phyloP scores from a whole-genome alignment of 306 rosid species.

The Citrullus amarus region DNA sequence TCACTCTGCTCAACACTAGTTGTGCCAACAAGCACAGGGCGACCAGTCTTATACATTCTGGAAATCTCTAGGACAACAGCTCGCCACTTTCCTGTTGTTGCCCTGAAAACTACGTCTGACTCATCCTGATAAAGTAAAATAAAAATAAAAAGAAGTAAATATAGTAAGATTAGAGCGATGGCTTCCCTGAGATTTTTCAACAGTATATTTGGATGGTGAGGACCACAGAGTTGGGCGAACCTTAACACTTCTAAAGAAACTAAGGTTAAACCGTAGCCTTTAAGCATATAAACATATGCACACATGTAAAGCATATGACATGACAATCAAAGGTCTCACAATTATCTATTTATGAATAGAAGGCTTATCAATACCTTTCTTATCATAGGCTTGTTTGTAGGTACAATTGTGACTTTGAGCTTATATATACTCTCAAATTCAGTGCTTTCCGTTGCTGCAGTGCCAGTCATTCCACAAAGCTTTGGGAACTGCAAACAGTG shows the following conservation, averaged over 20 bases:
- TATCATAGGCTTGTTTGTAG: slow-evolving; percentile 92
- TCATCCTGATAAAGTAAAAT: slow-evolving; percentile 48
- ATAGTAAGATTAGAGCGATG: background rate
- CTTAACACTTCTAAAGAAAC: slow-evolving; percentile 1
- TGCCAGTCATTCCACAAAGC: slow-evolving; percentile 99
- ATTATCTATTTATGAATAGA: background rate
- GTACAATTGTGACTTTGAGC: slow-evolving; percentile 91
- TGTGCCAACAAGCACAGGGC: slow-evolving; percentile 97
- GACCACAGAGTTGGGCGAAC: background rate
- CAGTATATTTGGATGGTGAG: background rate
- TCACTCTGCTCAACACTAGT: slow-evolving; percentile 98
- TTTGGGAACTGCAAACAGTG: slow-evolving; percentile 68
- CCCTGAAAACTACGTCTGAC: slow-evolving; percentile 93
- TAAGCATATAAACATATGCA: background rate
- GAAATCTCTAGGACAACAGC: slow-evolving; percentile 96
- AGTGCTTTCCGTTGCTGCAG: slow-evolving; percentile 93
- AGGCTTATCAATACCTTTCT: slow-evolving; percentile 56
- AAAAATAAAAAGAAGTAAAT: background rate
- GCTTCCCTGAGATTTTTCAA: too few species aligned
- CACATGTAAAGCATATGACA: background rate
- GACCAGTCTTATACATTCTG: slow-evolving; percentile 87
- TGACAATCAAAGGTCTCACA: background rate
- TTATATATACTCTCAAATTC: slow-evolving; percentile 98
- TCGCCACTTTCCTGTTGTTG: slow-evolving; percentile 86
- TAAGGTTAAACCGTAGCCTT: background rate